These are phyloP conservation scores for Blechomonas ayalai DNA, from an alignment of 208 protist species.

Conservation along the genomic window DNA sequence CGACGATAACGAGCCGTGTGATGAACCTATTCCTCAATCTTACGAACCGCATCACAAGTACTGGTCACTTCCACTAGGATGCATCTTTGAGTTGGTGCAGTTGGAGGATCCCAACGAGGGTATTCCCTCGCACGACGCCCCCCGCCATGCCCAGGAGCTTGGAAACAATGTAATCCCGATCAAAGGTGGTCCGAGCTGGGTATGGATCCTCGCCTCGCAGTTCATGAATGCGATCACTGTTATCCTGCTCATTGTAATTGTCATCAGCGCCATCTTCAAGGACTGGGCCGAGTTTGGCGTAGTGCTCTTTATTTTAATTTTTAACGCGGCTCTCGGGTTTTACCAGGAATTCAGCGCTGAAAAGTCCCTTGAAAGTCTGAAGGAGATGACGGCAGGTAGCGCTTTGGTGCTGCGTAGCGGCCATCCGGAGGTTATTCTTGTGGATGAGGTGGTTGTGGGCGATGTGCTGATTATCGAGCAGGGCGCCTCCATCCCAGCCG, in stretches of 20 bases:
- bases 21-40: constrained; percentile 37
- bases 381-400: constrained; percentile 79
- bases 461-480: constrained; percentile 92
- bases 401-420: constrained; percentile 91
- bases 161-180: constrained; percentile 83
- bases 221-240: constrained; percentile 86
- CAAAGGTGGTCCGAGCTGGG: constrained; percentile 56
- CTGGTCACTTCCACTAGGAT: constrained; percentile 61
- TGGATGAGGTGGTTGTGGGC: constrained; percentile 94
- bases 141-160: constrained; percentile 40
- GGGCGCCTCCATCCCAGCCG: constrained; percentile 91
- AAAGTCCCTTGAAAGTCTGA: constrained; percentile 73
- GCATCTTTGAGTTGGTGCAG: constrained; percentile 67
- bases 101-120: constrained; percentile 47
- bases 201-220: constrained; percentile 53
- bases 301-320: constrained; percentile 76
- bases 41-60: constrained; percentile 62
- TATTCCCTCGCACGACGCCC: constrained; percentile 32
- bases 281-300: constrained; percentile 87
- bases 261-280: constrained; percentile 71
- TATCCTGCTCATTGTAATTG: constrained; percentile 72
- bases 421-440: constrained; percentile 76
- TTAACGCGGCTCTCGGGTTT: constrained; percentile 82
- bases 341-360: constrained; percentile 87
- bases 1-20: constrained; percentile 24